These are phyloP conservation scores for Tephrocybe sp. DNA, from an alignment of 768 basidiomycete genomes.

Conservation along the genomic window DNA sequence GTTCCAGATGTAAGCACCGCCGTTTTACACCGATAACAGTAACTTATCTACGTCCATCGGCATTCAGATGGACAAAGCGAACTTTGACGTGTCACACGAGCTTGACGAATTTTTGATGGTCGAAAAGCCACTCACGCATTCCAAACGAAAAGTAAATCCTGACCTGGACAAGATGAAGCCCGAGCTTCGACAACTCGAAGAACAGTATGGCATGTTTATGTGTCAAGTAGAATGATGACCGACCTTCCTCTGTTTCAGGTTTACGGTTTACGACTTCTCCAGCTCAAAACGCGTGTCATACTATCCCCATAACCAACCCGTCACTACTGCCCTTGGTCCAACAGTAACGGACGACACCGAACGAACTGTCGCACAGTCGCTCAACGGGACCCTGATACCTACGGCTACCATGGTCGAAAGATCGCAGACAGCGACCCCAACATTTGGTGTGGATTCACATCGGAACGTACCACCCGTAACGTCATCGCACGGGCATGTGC, in stretches of 20 bases:
- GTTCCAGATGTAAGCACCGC: constrained; percentile 81
- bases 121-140: constrained; percentile 95
- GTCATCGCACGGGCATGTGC: constrained; percentile 16
- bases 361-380: constrained; percentile 41
- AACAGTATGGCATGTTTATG: constrained; percentile 60
- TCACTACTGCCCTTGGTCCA: too few species aligned
- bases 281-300: constrained; percentile 76
- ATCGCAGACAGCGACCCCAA: constrained; percentile 46
- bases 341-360: constrained; percentile 42
- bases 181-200: constrained; percentile 90
- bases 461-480: constrained; percentile 24
- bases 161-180: constrained; percentile 89
- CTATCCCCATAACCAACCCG: constrained; percentile 81
- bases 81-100: constrained; percentile 97
- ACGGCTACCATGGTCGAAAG: constrained; percentile 50
- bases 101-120: constrained; percentile 97
- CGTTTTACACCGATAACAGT: background rate
- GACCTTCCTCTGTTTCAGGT: constrained; percentile 44
- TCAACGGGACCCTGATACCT: constrained; percentile 41
- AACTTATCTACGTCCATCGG: constrained; percentile 7
- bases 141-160: constrained; percentile 85
- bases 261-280: constrained; percentile 86
- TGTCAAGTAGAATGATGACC: constrained; percentile 2
- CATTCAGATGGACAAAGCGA: constrained; percentile 87
- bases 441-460: constrained; percentile 32